phyloP scores from a whole-genome alignment of 1,284 basidiomycete species.

The Ceratobasidium sp. region DNA sequence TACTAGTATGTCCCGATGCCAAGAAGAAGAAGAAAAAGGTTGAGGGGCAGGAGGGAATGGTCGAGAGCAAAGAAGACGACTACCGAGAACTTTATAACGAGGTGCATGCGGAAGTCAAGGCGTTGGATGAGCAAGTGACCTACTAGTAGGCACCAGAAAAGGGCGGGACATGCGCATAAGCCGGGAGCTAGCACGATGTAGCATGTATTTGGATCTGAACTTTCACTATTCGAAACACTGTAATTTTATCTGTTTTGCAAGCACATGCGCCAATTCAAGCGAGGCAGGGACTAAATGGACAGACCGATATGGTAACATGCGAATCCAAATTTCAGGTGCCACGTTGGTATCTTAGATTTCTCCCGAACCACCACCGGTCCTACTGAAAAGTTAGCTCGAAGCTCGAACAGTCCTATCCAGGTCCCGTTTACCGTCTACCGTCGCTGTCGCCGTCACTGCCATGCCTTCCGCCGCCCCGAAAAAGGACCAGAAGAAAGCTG shows the following conservation, averaged over 20 bases:
- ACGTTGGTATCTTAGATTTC: conserved; percentile 43
- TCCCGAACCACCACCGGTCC: conserved; percentile 35
- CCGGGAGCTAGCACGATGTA: neutral
- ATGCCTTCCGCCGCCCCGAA: conserved; percentile 44
- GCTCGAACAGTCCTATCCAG: conserved; percentile 22
- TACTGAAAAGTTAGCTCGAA: conserved; percentile 29
- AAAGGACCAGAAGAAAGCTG: conserved; percentile 43
- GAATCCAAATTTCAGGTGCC: conserved; percentile 35
- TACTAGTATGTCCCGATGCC: conserved; percentile 89
- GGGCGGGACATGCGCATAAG: conserved; percentile 9
- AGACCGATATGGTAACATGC: no score
- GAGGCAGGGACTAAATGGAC: no score
- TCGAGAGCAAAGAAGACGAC: conserved; percentile 79
- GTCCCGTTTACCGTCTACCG: conserved; percentile 32
- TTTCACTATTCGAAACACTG: conserved; percentile 26
- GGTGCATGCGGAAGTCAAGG: conserved; percentile 86
- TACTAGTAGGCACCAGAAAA: conserved; percentile 63
- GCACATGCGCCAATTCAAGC: no score
- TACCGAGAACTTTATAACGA: conserved; percentile 88
- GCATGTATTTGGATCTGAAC: conserved; percentile 7
- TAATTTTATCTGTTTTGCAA: conserved; percentile 39
- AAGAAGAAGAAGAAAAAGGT: conserved; percentile 74
- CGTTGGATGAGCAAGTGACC: conserved; percentile 78
- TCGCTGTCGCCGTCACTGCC: conserved; percentile 31
- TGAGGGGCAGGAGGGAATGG: conserved; percentile 72